Evolutionary conservation across 2,329 filamentous ascomycete species (phyloP).

Genomic region (Ascochyta pisi): DNA sequence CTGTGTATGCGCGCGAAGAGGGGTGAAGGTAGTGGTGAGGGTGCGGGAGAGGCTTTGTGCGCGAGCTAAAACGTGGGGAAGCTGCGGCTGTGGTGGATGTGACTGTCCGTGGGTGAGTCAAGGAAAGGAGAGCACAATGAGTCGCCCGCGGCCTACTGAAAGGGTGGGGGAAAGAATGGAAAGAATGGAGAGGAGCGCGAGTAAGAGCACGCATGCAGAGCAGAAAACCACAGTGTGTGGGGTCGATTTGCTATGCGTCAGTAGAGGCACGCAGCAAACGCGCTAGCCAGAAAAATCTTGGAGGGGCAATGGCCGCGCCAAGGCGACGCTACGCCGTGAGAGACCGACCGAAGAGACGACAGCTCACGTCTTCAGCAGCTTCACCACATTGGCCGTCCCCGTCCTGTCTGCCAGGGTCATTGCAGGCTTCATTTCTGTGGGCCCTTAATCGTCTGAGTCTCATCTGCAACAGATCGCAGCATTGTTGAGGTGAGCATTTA

Average conservation of each 20-base stretch:
- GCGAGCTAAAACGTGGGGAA: constrained; percentile 15
- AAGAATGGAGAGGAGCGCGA: constrained; percentile 26
- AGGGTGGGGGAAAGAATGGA: constrained; percentile 32
- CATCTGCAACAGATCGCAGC: not conserved
- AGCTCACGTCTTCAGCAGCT: constrained; percentile 5
- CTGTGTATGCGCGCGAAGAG: constrained; percentile 2
- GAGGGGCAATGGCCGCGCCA: constrained; percentile 27
- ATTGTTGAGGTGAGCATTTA: not conserved
- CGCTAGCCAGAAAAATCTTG: constrained; percentile 37
- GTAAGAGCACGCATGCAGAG: constrained; percentile 21
- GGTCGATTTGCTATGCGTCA: constrained; percentile 37
- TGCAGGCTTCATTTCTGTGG: not conserved
- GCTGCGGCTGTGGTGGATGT: constrained; percentile 18
- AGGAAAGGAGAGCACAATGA: constrained; percentile 31
- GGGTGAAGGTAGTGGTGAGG: constrained; percentile 9
- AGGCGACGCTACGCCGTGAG: constrained; percentile 12
- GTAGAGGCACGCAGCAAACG: constrained; percentile 24
- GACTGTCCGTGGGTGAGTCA: constrained; percentile 37
- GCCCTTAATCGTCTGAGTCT: not conserved
- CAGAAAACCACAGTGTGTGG: constrained; percentile 26
- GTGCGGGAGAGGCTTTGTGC: constrained; percentile 14
- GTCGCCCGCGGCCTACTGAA: constrained; percentile 46
- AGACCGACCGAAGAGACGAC: constrained; percentile 6
- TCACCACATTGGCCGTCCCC: not conserved
- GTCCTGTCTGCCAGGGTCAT: not conserved